phyloP scores from a whole-genome alignment of 1,284 basidiomycete genomes.

The Gomphus sp. region DNA sequence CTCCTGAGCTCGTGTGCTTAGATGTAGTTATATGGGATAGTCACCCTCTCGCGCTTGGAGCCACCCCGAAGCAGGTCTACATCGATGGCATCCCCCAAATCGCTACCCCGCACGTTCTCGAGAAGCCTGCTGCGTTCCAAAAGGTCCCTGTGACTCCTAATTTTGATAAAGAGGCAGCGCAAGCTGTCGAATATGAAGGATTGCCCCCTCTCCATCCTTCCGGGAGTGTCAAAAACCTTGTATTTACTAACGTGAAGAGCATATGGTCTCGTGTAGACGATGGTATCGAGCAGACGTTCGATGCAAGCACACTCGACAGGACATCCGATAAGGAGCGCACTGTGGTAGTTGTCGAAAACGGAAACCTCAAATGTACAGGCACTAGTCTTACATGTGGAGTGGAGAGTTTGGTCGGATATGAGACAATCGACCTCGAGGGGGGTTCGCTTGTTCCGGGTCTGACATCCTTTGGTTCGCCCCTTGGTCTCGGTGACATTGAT shows the following conservation, averaged over 20 bases:
- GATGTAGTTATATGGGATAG: conserved; percentile 88
- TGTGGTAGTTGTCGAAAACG: conserved; percentile 30
- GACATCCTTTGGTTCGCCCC: conserved; percentile 46
- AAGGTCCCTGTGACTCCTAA: conserved; percentile 45
- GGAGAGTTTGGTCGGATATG: conserved; percentile 16
- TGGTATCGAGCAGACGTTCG: neutral
- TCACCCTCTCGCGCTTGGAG: conserved; percentile 70
- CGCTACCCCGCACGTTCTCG: conserved; percentile 26
- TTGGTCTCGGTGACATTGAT: conserved; percentile 54
- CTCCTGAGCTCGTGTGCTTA: conserved; percentile 15
- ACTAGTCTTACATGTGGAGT: neutral
- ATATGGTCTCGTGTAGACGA: conserved; percentile 16
- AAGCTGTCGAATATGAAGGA: conserved; percentile 50
- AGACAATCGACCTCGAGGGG: conserved; percentile 23
- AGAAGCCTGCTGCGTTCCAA: conserved; percentile 43
- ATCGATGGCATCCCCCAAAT: conserved; percentile 63
- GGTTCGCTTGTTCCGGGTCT: conserved; percentile 38
- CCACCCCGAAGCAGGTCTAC: conserved; percentile 61
- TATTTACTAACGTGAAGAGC: conserved; percentile 41
- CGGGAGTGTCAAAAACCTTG: neutral
- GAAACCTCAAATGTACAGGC: conserved; percentile 23
- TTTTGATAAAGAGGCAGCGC: conserved; percentile 49
- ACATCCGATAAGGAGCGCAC: neutral
- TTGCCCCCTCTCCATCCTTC: conserved; percentile 47
- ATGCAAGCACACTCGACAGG: neutral